Evolutionary conservation across 2,329 filamentous ascomycete genomes (phyloP).

Genomic region (Fonsecaea pugnacius): DNA sequence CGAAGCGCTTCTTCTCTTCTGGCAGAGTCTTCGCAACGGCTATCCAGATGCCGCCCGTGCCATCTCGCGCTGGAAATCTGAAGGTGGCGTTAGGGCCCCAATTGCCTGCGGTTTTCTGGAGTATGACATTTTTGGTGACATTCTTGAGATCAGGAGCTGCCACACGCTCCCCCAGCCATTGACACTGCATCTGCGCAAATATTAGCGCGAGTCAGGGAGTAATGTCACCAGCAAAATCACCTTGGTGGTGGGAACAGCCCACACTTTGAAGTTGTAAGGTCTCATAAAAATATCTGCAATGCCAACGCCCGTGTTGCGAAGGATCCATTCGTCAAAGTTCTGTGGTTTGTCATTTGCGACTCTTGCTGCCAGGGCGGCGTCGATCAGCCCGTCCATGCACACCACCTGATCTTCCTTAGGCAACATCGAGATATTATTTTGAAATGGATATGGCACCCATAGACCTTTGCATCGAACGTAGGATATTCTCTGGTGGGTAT

Average conservation of each 20-base stretch:
- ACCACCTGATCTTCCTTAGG: constrained; percentile 96
- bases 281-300: constrained; percentile 97
- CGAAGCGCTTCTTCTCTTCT: constrained; percentile 87
- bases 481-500: constrained; percentile 95
- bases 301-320: constrained; percentile 86
- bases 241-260: constrained; percentile 97
- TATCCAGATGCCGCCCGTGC: constrained; percentile 99
- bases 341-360: constrained; percentile 89
- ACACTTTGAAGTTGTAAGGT: constrained; percentile 99
- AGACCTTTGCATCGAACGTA: constrained; percentile 96
- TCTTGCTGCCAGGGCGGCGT: constrained; percentile 84
- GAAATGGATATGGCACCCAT: constrained; percentile 99
- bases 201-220: constrained; percentile 7
- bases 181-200: constrained; percentile 84
- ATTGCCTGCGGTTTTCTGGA: constrained; percentile 93
- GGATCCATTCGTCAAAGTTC: constrained; percentile 98
- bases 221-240: constrained; percentile 52
- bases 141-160: constrained; percentile 94
- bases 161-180: constrained; percentile 98
- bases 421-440: constrained; percentile 99
- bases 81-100: constrained; percentile 99
- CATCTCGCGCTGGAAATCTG: constrained; percentile 93
- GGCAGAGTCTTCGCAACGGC: constrained; percentile 92
- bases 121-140: constrained; percentile 89
- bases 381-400: constrained; percentile 94